Base-by-base conservation (phyloP, 805 yeast genomes). In the Myxozyma kluyveri region DNA sequence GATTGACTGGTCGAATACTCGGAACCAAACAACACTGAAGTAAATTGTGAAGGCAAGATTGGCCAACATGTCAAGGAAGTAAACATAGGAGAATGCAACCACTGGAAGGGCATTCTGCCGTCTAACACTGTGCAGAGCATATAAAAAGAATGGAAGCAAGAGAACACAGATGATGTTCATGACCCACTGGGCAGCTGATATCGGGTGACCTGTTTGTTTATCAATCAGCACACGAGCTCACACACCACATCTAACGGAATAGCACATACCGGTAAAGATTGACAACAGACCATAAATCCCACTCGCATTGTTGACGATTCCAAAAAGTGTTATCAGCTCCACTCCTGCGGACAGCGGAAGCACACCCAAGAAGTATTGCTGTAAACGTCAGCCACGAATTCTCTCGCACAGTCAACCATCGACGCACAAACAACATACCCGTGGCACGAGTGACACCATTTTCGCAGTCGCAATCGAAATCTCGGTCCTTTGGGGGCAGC, bases 241-340 rank as follows among this genome's bases (percentile, higher is more conserved):
- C 9, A 19, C 14, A n/a, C 29, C 14, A 21, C 18, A 31, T 4
- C 23, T 21, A 12, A 33, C 22, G 18, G 33, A 5, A 39, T 6
- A 9, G 45, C 3, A 45, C 59, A 19, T 49, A 61, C 67, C 75
- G 0, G 97, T 90, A 63, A 91, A 78, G 23, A 91, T 67, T 0
- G 97, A 89, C 21, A 89, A 72, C 32, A 91, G 72, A 26, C 97
- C 99, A 68, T 84, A 91, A 19, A 82, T 74, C 7, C 98, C 96
- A 52, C 95, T 82, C 60, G 90, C 87, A 66, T 90, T 90, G 72
- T 91, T 91, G 57, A 90, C 75, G 33, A 89, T 77, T 14, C 90
- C 85, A 33, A 86, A 74, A 0, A 87, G 84, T 3, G 89, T 74
- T 19, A 85, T 79, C 1, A 88, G 67, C 67, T 91, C 98, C 22